phyloP scores from a whole-genome alignment of 2,329 filamentous ascomycete species.

The Fusarium coicis region DNA sequence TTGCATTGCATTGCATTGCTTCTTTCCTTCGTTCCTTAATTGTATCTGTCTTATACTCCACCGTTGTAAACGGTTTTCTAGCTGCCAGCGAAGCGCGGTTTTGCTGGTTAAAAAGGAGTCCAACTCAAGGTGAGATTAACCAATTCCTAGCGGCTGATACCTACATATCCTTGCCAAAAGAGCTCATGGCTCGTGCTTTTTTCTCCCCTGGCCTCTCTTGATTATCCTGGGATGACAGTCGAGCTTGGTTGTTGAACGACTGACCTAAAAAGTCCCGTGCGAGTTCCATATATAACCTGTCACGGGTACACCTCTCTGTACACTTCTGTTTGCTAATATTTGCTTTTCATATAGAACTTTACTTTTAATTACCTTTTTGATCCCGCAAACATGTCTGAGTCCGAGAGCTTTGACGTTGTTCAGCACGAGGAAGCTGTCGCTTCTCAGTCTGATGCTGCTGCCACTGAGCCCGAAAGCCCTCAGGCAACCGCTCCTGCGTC shows the following conservation, averaged over 20 bases:
- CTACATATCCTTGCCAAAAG: conserved; percentile 12
- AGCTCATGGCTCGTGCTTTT: conserved; percentile 6
- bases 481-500: conserved; percentile 46
- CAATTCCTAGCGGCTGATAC: conserved; percentile 23
- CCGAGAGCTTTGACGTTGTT: conserved; percentile 58
- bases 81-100: conserved; percentile 30
- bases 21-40: conserved; percentile 25
- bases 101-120: conserved; percentile 36
- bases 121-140: conserved; percentile 33
- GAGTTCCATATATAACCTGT: conserved; percentile 9
- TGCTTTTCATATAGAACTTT: conserved; percentile 8
- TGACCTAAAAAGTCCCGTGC: conserved; percentile 6
- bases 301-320: not conserved
- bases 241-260: conserved; percentile 19
- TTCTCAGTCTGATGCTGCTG: conserved; percentile 45
- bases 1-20: conserved; percentile 21
- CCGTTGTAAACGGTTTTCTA: conserved; percentile 1
- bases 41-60: conserved; percentile 1
- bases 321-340: conserved; percentile 5
- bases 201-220: conserved; percentile 8
- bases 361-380: conserved; percentile 29
- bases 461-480: conserved; percentile 42
- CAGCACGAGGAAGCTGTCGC: conserved; percentile 55
- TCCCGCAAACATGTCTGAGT: conserved; percentile 57
- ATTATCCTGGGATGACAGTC: conserved; percentile 8